These are phyloP conservation scores for Kodamaea hsintzibuensis DNA, from an alignment of 805 yeast species.

Conservation along the genomic window DNA sequence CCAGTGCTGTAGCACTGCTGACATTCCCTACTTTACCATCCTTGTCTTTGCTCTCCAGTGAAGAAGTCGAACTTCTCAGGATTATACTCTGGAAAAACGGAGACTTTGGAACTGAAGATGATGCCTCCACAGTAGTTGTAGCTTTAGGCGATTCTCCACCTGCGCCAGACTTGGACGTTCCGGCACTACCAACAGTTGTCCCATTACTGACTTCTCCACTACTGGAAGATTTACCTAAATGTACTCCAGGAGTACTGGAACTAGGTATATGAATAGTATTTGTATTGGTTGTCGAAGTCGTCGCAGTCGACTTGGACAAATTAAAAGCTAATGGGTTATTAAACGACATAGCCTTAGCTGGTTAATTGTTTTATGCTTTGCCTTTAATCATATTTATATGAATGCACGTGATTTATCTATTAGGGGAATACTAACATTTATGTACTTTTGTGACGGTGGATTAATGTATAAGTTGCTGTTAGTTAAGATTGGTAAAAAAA, in stretches of 20 bases:
- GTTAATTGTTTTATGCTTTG: not conserved
- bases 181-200: not conserved
- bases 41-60: slow-evolving; percentile 1
- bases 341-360: slow-evolving; percentile 23
- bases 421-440: not conserved
- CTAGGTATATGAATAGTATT: slow-evolving; percentile 23
- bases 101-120: slow-evolving; percentile 12
- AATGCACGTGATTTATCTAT: not conserved
- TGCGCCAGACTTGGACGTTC: not conserved
- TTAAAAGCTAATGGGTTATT: slow-evolving; percentile 34
- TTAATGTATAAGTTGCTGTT: no score
- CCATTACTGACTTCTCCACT: not conserved
- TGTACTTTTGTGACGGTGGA: not conserved
- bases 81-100: slow-evolving; percentile 22
- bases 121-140: slow-evolving; percentile 2
- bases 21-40: not conserved
- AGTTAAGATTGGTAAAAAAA: no score
- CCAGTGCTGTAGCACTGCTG: slow-evolving; percentile 21
- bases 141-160: not conserved
- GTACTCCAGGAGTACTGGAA: not conserved
- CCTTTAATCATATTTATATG: not conserved
- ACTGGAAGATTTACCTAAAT: not conserved
- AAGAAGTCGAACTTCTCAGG: slow-evolving; percentile 6
- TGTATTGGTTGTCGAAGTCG: slow-evolving; percentile 42
- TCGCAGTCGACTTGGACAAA: slow-evolving; percentile 40